Conservation (phyloP, 495 filamentous ascomycete genomes). For the Cercophora sp. region DNA sequence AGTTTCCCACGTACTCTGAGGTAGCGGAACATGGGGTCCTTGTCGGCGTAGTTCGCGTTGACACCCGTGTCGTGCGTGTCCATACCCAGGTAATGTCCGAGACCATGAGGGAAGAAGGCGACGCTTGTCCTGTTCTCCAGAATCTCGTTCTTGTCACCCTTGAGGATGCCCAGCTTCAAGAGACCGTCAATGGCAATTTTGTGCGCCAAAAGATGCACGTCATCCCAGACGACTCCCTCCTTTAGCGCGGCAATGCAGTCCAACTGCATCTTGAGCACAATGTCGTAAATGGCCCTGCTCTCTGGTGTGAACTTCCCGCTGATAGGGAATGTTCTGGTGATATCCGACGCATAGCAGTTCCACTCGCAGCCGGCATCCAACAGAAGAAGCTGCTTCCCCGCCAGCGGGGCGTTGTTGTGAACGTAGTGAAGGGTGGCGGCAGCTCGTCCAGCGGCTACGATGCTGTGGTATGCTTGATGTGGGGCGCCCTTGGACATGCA, state of each 20-base stretch:
- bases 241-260: conserved; percentile 69
- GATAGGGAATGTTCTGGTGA: conserved; percentile 86
- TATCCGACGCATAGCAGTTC: conserved; percentile 76
- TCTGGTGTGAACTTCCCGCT: conserved; percentile 69
- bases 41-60: conserved; percentile 77
- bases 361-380: conserved; percentile 84
- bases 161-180: conserved; percentile 69
- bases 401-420: conserved; percentile 65
- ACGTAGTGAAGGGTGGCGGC: conserved; percentile 87
- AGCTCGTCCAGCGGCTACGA: conserved; percentile 71
- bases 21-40: conserved; percentile 80
- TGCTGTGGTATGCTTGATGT: conserved; percentile 80
- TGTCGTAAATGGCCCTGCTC: conserved; percentile 74
- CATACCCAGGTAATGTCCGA: conserved; percentile 91
- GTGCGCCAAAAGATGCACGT: conserved; percentile 75
- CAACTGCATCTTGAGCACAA: conserved; percentile 81
- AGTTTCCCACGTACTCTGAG: conserved; percentile 74
- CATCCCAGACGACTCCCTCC: conserved; percentile 78
- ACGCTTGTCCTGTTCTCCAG: conserved; percentile 69
- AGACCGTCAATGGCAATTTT: conserved; percentile 77
- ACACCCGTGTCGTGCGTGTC: conserved; percentile 93
- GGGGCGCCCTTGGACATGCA: conserved; percentile 70
- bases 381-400: conserved; percentile 67
- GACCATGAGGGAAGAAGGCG: conserved; percentile 88
- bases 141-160: conserved; percentile 65